phyloP scores from a whole-genome alignment of 352 stramenopile species.

The Globisporangium takayamanum region DNA sequence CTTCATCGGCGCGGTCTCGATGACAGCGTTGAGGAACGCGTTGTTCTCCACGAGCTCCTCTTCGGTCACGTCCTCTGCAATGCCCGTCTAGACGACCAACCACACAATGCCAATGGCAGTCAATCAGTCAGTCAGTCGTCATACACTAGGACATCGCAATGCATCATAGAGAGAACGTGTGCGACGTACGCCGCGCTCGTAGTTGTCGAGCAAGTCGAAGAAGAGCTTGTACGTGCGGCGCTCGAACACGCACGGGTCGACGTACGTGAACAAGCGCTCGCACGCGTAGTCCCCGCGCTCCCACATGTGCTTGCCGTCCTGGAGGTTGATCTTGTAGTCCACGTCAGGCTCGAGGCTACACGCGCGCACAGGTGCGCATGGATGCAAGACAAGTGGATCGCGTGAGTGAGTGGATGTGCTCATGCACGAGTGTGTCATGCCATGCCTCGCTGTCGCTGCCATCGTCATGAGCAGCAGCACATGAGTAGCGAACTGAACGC shows the following conservation, averaged over 20 bases:
- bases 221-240: slow-evolving; percentile 91
- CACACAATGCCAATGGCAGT: background rate
- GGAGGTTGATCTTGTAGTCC: slow-evolving; percentile 93
- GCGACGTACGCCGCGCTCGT: slow-evolving; percentile 58
- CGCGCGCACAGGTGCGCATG: background rate
- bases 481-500: background rate
- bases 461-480: background rate
- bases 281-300: slow-evolving; percentile 81
- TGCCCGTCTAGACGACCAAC: slow-evolving; percentile 50
- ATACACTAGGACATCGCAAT: background rate
- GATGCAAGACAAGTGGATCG: too few species aligned
- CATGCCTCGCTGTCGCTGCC: too few species aligned
- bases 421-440: too few species aligned
- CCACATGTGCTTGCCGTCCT: slow-evolving; percentile 89
- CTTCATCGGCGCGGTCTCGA: slow-evolving; percentile 91
- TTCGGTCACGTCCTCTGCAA: slow-evolving; percentile 77
- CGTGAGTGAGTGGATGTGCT: background rate
- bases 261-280: slow-evolving; percentile 89
- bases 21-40: slow-evolving; percentile 89
- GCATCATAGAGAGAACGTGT: background rate
- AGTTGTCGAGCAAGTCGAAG: slow-evolving; percentile 87
- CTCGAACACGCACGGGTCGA: slow-evolving; percentile 83
- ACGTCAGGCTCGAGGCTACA: slow-evolving; percentile 73
- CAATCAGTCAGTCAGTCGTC: background rate
- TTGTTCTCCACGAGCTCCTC: slow-evolving; percentile 89